A percentile compares a stretch with the other conserved stretches of the same genome.
phyloP scores from a whole-genome alignment of 2,329 filamentous ascomycete genomes.

The Atkinsonella texensis region DNA sequence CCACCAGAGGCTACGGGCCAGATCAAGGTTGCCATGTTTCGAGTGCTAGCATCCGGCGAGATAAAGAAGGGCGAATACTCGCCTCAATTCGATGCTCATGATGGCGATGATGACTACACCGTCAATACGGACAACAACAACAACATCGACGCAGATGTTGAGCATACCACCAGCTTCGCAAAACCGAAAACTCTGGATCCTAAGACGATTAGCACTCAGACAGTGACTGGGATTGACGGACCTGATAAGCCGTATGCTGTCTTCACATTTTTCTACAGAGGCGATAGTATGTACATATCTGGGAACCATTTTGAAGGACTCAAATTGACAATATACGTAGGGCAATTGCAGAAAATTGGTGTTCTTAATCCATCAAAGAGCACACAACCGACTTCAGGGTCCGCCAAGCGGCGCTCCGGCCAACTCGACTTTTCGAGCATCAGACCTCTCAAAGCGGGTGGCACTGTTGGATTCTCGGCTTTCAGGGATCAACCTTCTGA shows the following conservation, averaged over 20 bases:
- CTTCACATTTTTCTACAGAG: conserved; percentile 96
- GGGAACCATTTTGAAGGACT: background rate
- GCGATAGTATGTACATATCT: conserved; percentile 59
- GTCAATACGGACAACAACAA: conserved; percentile 36
- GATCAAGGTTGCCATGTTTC: conserved; percentile 95
- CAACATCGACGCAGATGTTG: conserved; percentile 66
- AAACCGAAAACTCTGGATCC: conserved; percentile 94
- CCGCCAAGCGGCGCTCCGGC: conserved; percentile 66
- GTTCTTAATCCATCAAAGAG: conserved; percentile 61
- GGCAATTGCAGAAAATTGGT: conserved; percentile 94
- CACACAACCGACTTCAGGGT: conserved; percentile 46
- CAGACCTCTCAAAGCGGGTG: conserved; percentile 72
- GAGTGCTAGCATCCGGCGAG: conserved; percentile 88
- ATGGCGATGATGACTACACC: conserved; percentile 69
- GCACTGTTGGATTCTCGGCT: conserved; percentile 78
- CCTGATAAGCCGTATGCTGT: conserved; percentile 92
- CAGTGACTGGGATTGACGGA: conserved; percentile 94
- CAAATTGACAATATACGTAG: conserved; percentile 30
- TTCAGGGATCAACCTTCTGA: conserved; percentile 63
- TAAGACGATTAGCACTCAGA: conserved; percentile 96
- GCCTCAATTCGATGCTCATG: conserved; percentile 92
- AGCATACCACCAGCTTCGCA: conserved; percentile 95
- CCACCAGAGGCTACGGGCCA: conserved; percentile 90
- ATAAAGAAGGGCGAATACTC: conserved; percentile 98
- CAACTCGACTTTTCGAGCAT: conserved; percentile 78